Evolutionary conservation across 306 rosid species (phyloP).

Genomic region (Vigna trinervia): DNA sequence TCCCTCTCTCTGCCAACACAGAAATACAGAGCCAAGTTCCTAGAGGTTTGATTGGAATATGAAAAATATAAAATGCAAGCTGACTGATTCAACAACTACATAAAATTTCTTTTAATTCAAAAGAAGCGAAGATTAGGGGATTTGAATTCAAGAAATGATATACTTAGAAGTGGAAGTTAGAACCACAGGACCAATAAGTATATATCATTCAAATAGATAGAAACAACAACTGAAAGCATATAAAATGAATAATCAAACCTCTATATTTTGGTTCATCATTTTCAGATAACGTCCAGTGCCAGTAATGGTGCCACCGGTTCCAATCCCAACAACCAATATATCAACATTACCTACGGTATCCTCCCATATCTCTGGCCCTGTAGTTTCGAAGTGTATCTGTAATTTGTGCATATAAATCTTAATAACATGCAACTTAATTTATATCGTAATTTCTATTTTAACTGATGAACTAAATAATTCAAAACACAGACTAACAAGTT

Average conservation of each 20-base stretch:
- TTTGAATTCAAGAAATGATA: constrained; percentile 25
- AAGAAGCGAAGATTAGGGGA: constrained; percentile 1
- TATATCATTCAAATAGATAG: constrained; percentile 34
- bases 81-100: neutral
- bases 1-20: constrained; percentile 9
- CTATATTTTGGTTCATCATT: constrained; percentile 64
- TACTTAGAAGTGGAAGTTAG: constrained; percentile 25
- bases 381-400: constrained; percentile 96
- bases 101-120: constrained; percentile 9
- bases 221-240: constrained; percentile 36
- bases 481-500: constrained; percentile 28
- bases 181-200: constrained; percentile 30
- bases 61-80: constrained; percentile 14
- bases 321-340: constrained; percentile 85
- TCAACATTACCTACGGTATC: constrained; percentile 92
- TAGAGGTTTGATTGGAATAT: constrained; percentile 16
- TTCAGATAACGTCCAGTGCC: constrained; percentile 93
- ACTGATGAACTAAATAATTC: constrained; percentile 30
- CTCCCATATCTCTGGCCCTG: constrained; percentile 99
- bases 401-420: constrained; percentile 53
- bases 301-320: constrained; percentile 95
- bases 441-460: constrained; percentile 13
- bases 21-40: constrained; percentile 28
- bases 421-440: constrained; percentile 41
- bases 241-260: constrained; percentile 57